Conservation (phyloP, 1,284 basidiomycete species). For the Apiotrichum domesticum region DNA sequence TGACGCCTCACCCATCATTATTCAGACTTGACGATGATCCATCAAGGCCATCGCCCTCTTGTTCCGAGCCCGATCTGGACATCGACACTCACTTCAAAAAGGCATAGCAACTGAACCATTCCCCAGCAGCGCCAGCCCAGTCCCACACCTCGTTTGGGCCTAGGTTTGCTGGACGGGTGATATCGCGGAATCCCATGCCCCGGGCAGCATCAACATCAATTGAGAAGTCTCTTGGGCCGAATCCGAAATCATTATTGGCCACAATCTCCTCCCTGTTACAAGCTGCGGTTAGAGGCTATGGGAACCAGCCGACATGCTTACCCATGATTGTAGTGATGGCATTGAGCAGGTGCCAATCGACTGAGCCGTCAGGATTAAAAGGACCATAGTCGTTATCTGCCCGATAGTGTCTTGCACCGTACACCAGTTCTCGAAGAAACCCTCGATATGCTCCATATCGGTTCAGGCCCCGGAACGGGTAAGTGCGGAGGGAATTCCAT, state of each 20-base stretch:
- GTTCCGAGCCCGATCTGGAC: too few relatives aligned
- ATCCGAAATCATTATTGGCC: too few relatives aligned
- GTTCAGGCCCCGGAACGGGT: background rate
- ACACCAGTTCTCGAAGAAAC: conserved; percentile 30
- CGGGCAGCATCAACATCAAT: conserved; percentile 28
- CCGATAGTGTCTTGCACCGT: conserved; percentile 24
- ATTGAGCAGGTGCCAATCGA: conserved; percentile 37
- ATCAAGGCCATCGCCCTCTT: too few relatives aligned
- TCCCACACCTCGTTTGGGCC: conserved; percentile 28
- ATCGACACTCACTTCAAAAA: conserved; percentile 36
- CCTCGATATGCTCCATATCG: conserved; percentile 23
- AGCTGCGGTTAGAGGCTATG: too few relatives aligned
- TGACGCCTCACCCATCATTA: too few relatives aligned
- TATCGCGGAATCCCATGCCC: conserved; percentile 25
- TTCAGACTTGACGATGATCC: too few relatives aligned
- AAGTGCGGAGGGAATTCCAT: too few relatives aligned
- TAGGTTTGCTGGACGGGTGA: conserved; percentile 23
- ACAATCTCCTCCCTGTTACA: too few relatives aligned
- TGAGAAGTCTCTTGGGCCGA: conserved; percentile 15
- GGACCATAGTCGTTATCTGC: conserved; percentile 37
- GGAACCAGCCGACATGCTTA: conserved; percentile 12
- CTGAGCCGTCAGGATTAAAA: conserved; percentile 29
- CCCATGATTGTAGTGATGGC: conserved; percentile 41
- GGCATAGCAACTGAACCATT: conserved; percentile 41
- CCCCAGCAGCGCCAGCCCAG: conserved; percentile 37